phyloP scores from a whole-genome alignment of 306 rosid genomes.

The Canavalia ensiformis region DNA sequence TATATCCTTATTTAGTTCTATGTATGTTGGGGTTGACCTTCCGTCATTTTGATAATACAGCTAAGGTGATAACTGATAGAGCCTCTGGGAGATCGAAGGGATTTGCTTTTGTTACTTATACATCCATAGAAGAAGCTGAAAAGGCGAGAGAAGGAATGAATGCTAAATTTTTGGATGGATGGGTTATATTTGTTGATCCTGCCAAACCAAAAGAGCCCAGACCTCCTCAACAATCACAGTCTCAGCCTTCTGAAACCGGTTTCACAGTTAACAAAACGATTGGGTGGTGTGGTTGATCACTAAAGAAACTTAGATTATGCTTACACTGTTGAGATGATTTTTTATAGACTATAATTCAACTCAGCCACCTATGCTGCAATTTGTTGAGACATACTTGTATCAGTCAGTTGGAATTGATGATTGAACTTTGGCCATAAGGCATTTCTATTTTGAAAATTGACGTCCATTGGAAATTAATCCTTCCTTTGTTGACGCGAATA shows the following conservation, averaged over 20 bases:
- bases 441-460: slow-evolving; percentile 4
- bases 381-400: slow-evolving; percentile 20
- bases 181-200: slow-evolving; percentile 97
- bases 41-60: slow-evolving; percentile 56
- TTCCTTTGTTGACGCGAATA: neutral
- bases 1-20: slow-evolving; percentile 2
- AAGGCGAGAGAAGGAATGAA: slow-evolving; percentile 85
- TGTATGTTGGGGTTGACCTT: slow-evolving; percentile 39
- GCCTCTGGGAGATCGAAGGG: slow-evolving; percentile 92
- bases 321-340: slow-evolving; percentile 23
- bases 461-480: slow-evolving; percentile 31
- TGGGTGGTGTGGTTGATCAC: slow-evolving; percentile 87
- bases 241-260: slow-evolving; percentile 69
- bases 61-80: slow-evolving; percentile 86
- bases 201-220: slow-evolving; percentile 84
- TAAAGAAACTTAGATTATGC: slow-evolving; percentile 21
- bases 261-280: slow-evolving; percentile 83
- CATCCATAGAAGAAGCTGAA: slow-evolving; percentile 82
- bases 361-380: slow-evolving; percentile 40
- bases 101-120: slow-evolving; percentile 74
- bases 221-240: slow-evolving; percentile 73
- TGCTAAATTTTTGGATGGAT: slow-evolving; percentile 95
- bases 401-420: neutral
- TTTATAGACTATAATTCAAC: slow-evolving; percentile 34
- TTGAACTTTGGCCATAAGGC: slow-evolving; percentile 16